Conservation (phyloP, 208 protist genomes). For the Phytomonas serpens region DNA sequence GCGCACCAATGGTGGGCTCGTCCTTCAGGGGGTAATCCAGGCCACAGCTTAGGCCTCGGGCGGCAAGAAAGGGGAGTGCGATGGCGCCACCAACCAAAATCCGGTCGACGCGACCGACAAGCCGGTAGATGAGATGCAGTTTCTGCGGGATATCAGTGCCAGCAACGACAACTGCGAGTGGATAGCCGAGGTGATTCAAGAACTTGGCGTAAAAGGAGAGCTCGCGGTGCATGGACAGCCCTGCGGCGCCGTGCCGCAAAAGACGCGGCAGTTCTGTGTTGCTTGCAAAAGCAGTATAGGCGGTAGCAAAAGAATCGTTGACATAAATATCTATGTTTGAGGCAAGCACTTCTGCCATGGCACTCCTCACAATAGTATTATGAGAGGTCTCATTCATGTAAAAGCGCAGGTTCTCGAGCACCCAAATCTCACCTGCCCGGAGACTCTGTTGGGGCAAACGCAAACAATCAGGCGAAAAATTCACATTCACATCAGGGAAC, state of each 20-base stretch:
- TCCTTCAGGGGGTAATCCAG: constrained; percentile 16
- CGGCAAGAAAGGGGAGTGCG: constrained; percentile 59
- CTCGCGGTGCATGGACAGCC: constrained; percentile 65
- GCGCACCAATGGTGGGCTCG: not conserved
- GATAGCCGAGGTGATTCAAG: constrained; percentile 41
- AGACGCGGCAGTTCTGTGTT: constrained; percentile 58
- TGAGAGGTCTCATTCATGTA: constrained; percentile 61
- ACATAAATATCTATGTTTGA: constrained; percentile 57
- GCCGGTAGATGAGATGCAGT: constrained; percentile 46
- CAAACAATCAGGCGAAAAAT: constrained; percentile 51
- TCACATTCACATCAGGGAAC: constrained; percentile 47
- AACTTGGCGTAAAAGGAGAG: constrained; percentile 75
- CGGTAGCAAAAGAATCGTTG: constrained; percentile 78
- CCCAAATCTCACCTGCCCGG: constrained; percentile 40
- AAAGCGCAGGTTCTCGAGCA: constrained; percentile 73
- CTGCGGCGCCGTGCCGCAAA: constrained; percentile 62
- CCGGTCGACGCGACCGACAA: constrained; percentile 61
- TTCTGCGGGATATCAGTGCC: constrained; percentile 49
- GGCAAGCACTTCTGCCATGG: constrained; percentile 56
- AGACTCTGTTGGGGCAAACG: constrained; percentile 31
- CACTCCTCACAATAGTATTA: constrained; percentile 33
- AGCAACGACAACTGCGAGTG: constrained; percentile 50
- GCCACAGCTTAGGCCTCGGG: constrained; percentile 36
- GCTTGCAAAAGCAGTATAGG: constrained; percentile 36
- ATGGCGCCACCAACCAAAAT: constrained; percentile 56